Percentiles rank a stretch among this genome's conserved stretches.
Conservation (phyloP, 345 rosid species). For the Salix brachista region DNA sequence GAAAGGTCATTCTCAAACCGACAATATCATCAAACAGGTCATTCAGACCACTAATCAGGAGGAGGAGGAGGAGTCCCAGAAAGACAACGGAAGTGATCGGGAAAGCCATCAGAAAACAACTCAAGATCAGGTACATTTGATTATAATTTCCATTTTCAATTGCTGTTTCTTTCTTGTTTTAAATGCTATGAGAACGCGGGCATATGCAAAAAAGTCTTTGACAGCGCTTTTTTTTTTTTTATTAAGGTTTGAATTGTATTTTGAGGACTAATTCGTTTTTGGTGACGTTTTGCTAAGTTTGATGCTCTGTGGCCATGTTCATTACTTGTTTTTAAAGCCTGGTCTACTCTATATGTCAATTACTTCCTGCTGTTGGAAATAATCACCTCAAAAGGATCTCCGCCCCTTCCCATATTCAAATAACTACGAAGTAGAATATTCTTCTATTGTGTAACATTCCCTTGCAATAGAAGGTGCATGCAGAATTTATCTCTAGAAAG, state of each 20-base stretch:
- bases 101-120: background rate
- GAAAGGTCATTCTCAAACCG: slow-evolving; percentile 38
- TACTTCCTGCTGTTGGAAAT: slow-evolving; percentile 15
- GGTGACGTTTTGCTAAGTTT: background rate
- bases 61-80: background rate
- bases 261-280: slow-evolving; percentile 6
- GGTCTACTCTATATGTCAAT: background rate
- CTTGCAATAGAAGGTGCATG: background rate
- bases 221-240: background rate
- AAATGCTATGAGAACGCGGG: background rate
- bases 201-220: slow-evolving; percentile 7
- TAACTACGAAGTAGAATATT: background rate
- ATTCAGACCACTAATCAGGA: slow-evolving; percentile 26
- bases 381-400: background rate
- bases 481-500: background rate
- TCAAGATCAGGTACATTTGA: slow-evolving; percentile 1
- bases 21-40: slow-evolving; percentile 51
- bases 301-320: background rate
- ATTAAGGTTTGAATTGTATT: slow-evolving; percentile 4
- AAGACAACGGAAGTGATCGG: slow-evolving; percentile 2
- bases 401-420: background rate
- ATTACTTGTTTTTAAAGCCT: background rate
- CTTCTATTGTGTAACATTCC: slow-evolving; percentile 4
- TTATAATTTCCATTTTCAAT: background rate
- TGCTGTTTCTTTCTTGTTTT: background rate